Base-by-base conservation (phyloP, 2,329 filamentous ascomycete genomes). In the Fusarium oligoseptatum region DNA sequence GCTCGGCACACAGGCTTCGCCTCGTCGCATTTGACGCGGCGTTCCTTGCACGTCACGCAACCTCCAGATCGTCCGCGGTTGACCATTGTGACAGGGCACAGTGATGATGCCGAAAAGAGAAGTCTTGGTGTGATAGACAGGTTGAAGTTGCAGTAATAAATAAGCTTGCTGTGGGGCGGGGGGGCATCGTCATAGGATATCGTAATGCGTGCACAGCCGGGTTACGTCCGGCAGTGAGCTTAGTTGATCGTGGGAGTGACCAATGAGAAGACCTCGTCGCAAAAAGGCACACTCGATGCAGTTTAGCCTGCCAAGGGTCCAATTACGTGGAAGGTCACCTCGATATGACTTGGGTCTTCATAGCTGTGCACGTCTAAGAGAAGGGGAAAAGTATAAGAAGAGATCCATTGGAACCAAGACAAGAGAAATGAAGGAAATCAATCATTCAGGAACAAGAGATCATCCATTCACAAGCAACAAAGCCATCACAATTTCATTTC, bases 101-200 rank as follows among this genome's bases (percentile, higher is more conserved):
- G 15, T 22, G 34, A 27, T 15, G 56, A 58, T 37, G 20, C 20
- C 56, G 10, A 29, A 58, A 29, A n/a, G 34, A 58, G 56, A 9
- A 9, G 39, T 4, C 22, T 58, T 2, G 56, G 20, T 29, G 55
- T 36, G 55, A 37, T 22, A 8, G 55, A 22, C 29, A 22, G 10
- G 55, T 57, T 57, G 29, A 57, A 36, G 32, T 57, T 50, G 14
- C 45, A 50, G 24, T 57, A 57, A 57, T 57, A 57, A 36, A 57
- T 37, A 34, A 57, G 32, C 17, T 11, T n/a, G 56, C 36, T 58
- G 34, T 39, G 22, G 56, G 17, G n/a, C n/a, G n/a, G n/a, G 50
- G 12, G 52, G 29, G 11, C 14, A 57, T 57, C 29, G 52, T 57
- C 29, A 55, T 55, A 15, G 10, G 50, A 7, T 55, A 34, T 55